Evolutionary conservation across 768 basidiomycete species (phyloP).

Genomic region (Harrya chromipes): DNA sequence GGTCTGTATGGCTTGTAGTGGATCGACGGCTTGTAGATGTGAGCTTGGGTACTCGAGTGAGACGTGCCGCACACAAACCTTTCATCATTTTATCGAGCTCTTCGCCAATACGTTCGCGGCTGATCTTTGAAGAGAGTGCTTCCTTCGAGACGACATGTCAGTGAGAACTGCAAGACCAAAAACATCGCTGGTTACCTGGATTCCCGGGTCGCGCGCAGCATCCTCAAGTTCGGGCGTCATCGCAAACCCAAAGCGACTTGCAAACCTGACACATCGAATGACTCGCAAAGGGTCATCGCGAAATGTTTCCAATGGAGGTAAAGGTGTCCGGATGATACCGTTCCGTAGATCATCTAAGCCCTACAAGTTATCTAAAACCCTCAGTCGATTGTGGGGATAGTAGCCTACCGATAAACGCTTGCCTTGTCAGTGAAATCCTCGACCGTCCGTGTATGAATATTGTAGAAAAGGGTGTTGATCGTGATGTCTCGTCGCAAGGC

Average conservation of each 20-base stretch:
- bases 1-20: constrained; percentile 69
- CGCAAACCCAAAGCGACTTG: constrained; percentile 83
- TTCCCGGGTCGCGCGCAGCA: constrained; percentile 56
- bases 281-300: constrained; percentile 91
- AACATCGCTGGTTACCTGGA: constrained; percentile 48
- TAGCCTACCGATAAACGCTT: constrained; percentile 1
- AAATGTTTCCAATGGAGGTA: constrained; percentile 86
- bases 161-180: not conserved
- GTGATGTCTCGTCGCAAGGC: constrained; percentile 89
- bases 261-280: constrained; percentile 87
- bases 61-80: constrained; percentile 41
- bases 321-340: constrained; percentile 83
- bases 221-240: constrained; percentile 66
- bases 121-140: constrained; percentile 75
- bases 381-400: constrained; percentile 4
- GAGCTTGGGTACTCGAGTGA: constrained; percentile 1
- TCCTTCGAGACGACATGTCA: constrained; percentile 36
- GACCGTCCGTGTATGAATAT: constrained; percentile 78
- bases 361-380: constrained; percentile 34
- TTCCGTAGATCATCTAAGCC: constrained; percentile 81
- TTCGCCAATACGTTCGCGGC: constrained; percentile 86
- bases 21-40: constrained; percentile 59
- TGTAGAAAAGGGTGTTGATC: constrained; percentile 96
- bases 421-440: constrained; percentile 88
- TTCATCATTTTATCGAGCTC: constrained; percentile 94